Conservation (phyloP, 1,284 basidiomycete species). For the Austropuccinia psidii region DNA sequence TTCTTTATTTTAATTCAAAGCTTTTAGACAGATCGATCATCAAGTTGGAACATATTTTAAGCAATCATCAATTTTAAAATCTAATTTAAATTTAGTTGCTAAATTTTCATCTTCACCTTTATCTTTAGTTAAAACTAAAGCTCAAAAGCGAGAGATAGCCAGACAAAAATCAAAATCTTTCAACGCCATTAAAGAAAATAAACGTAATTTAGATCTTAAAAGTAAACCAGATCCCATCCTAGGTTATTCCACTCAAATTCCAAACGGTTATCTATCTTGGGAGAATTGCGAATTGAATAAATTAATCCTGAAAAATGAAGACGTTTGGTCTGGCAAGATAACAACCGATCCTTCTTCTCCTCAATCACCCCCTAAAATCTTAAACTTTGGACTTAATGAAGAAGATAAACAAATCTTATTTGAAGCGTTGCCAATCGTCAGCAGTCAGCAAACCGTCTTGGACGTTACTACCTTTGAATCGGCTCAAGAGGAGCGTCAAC, state of each 20-base stretch:
- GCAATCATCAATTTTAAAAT: too few species aligned
- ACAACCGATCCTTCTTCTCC: neutral
- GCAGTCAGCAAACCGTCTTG: neutral
- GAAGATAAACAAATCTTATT: slow-evolving; percentile 17
- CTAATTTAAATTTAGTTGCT: too few species aligned
- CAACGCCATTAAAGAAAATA: neutral
- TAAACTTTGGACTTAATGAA: slow-evolving; percentile 29
- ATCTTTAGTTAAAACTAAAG: slow-evolving; percentile 10
- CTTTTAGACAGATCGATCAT: too few species aligned
- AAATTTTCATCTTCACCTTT: neutral
- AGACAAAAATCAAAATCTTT: slow-evolving; percentile 3
- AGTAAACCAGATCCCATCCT: slow-evolving; percentile 30
- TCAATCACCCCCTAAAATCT: neutral
- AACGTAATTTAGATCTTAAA: neutral
- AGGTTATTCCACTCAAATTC: slow-evolving; percentile 24
- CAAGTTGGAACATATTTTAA: too few species aligned
- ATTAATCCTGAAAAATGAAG: slow-evolving; percentile 30
- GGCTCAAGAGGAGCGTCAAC: neutral
- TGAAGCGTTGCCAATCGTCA: slow-evolving; percentile 4
- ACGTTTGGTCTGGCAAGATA: slow-evolving; percentile 22
- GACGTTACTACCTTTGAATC: neutral
- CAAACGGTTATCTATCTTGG: slow-evolving; percentile 22
- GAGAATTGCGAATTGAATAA: slow-evolving; percentile 24
- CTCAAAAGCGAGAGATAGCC: slow-evolving; percentile 27
- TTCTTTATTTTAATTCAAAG: too few species aligned